Evolutionary conservation across 345 rosid genomes (phyloP), one percentile per base, ranked within the genome.

Genomic region (Crucihimalaya himalaica): DNA sequence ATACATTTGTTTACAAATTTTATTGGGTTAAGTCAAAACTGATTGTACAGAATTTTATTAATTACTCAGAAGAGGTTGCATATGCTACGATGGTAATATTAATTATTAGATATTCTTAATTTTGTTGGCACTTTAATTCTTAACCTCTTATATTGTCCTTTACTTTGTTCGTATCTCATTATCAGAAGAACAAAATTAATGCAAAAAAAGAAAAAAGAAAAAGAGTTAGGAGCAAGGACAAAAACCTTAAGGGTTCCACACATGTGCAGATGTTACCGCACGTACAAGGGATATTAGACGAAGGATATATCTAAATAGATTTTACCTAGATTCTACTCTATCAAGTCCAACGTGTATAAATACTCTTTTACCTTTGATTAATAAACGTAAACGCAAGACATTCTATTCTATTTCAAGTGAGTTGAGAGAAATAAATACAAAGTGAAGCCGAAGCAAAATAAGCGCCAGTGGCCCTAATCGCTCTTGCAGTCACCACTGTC

Each of bases 381-480:
- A n/a, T n/a, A n/a, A n/a, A n/a, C n/a, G n/a, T n/a, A n/a, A n/a
- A n/a, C n/a, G n/a, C n/a, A n/a, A n/a, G n/a, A n/a, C n/a, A n/a
- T n/a, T n/a, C n/a, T n/a, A n/a, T n/a, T n/a, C n/a, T n/a, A n/a
- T n/a, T n/a, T n/a, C 59, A 5, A 45, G 39, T 29, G 15, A 54
- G 28, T 32, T 10, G 25, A 48, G 18, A 45, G 63, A 7, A 60
- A 6, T 20, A 56, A 43, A 69, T 4, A 69, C 20, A 58, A 10
- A 58, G 10, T 70, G 58, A 70, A 70, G 55, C n/a, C 50, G 62
- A 47, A 66, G 52, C 46, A 55, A 55, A 54, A 13, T 32, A 61
- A 68, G 79, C 70, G 70, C 79, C 75, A 69, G 70, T 31, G 74
- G 58, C 76, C 80, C 80, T 77, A 76, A 69, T 70, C 72, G 63